Conservation (phyloP, 1,284 basidiomycete genomes). For the Erythrobasidium hasegawianum region DNA sequence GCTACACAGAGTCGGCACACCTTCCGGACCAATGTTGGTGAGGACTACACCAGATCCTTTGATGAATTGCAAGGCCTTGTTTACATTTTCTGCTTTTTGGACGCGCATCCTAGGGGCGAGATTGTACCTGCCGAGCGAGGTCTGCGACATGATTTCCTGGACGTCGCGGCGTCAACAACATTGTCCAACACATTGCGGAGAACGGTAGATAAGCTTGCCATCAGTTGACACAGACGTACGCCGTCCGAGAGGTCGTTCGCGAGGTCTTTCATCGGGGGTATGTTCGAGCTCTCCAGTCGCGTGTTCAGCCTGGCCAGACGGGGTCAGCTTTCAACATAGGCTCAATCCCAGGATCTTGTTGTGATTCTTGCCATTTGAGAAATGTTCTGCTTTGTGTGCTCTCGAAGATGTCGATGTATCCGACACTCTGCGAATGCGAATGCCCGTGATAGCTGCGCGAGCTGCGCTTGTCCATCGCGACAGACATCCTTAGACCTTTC, state of each 20-base stretch:
- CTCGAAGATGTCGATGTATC: conserved; percentile 27
- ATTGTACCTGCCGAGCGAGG: conserved; percentile 60
- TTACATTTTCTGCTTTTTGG: conserved; percentile 97
- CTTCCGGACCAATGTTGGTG: conserved; percentile 95
- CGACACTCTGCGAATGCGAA: not conserved
- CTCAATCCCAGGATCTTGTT: not conserved
- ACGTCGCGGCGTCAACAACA: not conserved
- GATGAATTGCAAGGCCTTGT: conserved; percentile 93
- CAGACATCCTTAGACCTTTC: not conserved
- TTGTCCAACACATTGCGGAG: no score
- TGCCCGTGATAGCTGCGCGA: conserved; percentile 21
- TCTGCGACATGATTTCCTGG: conserved; percentile 77
- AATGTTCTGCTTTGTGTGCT: conserved; percentile 31
- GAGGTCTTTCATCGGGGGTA: conserved; percentile 83
- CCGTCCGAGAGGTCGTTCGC: conserved; percentile 90
- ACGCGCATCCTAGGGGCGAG: conserved; percentile 83
- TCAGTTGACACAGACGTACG: conserved; percentile 82
- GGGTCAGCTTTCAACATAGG: not conserved
- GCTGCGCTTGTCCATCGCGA: conserved; percentile 31
- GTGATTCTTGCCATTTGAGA: conserved; percentile 29
- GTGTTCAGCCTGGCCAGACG: conserved; percentile 74
- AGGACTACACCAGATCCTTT: conserved; percentile 88
- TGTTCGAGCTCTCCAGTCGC: conserved; percentile 77
- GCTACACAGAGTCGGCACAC: no score
- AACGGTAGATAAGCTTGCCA: conserved; percentile 55